These are phyloP conservation scores for Didymella pinodella DNA, from an alignment of 2,329 filamentous ascomycete genomes.

Conservation along the genomic window DNA sequence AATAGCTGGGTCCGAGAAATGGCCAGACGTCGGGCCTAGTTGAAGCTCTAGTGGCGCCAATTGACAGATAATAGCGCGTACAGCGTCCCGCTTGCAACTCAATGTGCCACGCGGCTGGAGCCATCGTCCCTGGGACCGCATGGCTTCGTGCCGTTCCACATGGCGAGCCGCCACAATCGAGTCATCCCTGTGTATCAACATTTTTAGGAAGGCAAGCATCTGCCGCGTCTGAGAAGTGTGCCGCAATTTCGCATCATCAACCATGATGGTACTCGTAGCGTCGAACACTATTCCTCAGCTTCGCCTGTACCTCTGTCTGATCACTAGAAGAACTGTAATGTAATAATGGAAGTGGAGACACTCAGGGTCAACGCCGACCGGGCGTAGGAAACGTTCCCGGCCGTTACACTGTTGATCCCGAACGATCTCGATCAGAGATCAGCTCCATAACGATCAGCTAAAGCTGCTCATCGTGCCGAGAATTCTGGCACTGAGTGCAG, in stretches of 20 bases:
- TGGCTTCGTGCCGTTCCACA: slow-evolving; percentile 13
- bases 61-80: slow-evolving; percentile 14
- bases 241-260: neutral
- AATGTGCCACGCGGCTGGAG: slow-evolving; percentile 11
- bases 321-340: neutral
- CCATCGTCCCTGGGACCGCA: neutral
- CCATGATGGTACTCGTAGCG: neutral
- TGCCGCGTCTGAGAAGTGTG: neutral
- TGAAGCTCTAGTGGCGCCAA: slow-evolving; percentile 3
- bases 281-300: neutral
- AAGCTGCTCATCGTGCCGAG: neutral
- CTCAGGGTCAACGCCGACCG: neutral
- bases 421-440: neutral
- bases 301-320: neutral
- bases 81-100: slow-evolving; percentile 9
- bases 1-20: neutral
- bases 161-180: neutral
- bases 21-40: neutral
- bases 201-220: neutral
- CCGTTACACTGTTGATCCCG: neutral
- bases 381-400: neutral
- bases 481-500: neutral
- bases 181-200: neutral
- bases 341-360: neutral
- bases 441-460: neutral